Base-by-base conservation (phyloP, 352 stramenopile genomes). In the Phytophthora meadii region DNA sequence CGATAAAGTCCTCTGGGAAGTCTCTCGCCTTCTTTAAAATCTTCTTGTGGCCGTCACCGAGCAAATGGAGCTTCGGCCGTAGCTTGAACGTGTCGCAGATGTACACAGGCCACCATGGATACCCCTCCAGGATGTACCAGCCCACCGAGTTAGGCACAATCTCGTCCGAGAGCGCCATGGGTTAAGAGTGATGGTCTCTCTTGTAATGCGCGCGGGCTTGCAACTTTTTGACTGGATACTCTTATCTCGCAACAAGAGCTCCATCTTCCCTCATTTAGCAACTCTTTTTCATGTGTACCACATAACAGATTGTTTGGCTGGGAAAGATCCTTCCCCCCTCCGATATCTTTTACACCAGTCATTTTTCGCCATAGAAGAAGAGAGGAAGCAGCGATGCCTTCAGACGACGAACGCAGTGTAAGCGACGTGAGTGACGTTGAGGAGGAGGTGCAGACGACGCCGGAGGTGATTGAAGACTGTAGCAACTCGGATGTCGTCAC, bases 401-500 rank as follows among this genome's bases (percentile, higher is more conserved):
- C 65, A 39, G 69, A 78, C 54, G 69, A 81, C 49, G 72, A 78
- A 46, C 65, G 54, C 54, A 76, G 65, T 58, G 61, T 70, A 39
- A 74, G 81, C 73, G 86, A 80, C 75, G 82, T 89, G 71, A 92
- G 82, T 63, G 87, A 95, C 52, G 84, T 94, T 55, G 82, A 90
- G 53, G 73, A 91, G 63, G 65, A 90, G 63, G 71, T 68, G 54
- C 75, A 61, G 66, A 72, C 78, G 55, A 77, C 88, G 55, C 60
- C 74, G n/a, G 79, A 90, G 66, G 77, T 79, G 46, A 61, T 95
- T 11, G 88, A 95, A 62, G 88, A 96, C 79, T 90, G 87, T 67
- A 92, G 82, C 68, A 94, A 90, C 82, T 93, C 88, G 74, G 86
- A 99, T 66, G 94, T 98, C 2, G 88, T 97, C 34, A 95, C 90